Conservation (phyloP, 2,329 filamentous ascomycete species). For the Hirsutella rhossiliensis region DNA sequence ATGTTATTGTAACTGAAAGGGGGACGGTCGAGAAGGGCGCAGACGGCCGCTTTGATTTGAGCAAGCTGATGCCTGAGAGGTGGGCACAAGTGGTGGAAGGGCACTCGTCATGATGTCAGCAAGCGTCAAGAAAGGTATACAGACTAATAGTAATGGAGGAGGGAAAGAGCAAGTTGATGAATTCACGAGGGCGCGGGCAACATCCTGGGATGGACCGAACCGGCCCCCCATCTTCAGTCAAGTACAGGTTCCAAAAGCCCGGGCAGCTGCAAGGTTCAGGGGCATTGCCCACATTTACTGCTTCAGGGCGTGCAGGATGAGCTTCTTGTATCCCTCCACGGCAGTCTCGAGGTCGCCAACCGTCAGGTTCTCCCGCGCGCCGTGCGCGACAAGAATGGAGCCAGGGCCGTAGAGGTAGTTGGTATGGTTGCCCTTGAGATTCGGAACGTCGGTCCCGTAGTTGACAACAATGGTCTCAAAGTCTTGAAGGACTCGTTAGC, state of each 20-base stretch:
- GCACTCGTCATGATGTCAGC: neutral
- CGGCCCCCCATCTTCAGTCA: too few species aligned
- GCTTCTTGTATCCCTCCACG: slow-evolving; percentile 65
- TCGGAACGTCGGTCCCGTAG: slow-evolving; percentile 87
- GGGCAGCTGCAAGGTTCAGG: too few species aligned
- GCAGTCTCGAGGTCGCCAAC: slow-evolving; percentile 65
- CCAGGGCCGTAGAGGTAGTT: slow-evolving; percentile 57
- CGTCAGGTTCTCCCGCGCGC: slow-evolving; percentile 67
- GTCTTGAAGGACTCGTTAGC: slow-evolving; percentile 26
- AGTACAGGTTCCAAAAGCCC: too few species aligned
- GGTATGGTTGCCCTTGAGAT: slow-evolving; percentile 56
- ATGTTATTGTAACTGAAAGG: slow-evolving; percentile 87
- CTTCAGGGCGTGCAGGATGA: slow-evolving; percentile 46
- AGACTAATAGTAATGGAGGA: too few species aligned
- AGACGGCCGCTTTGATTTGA: slow-evolving; percentile 58
- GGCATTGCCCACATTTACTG: too few species aligned
- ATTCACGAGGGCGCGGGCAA: too few species aligned
- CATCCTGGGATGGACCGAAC: too few species aligned
- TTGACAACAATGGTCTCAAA: slow-evolving; percentile 80
- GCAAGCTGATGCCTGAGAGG: slow-evolving; percentile 41
- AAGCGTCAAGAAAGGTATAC: neutral
- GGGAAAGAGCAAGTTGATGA: too few species aligned
- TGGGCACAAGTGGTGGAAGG: slow-evolving; percentile 27
- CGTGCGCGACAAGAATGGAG: slow-evolving; percentile 78
- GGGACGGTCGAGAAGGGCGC: slow-evolving; percentile 70